Evolutionary conservation across 1,284 basidiomycete genomes (phyloP).

Genomic region (Gymnopus androsaceus): DNA sequence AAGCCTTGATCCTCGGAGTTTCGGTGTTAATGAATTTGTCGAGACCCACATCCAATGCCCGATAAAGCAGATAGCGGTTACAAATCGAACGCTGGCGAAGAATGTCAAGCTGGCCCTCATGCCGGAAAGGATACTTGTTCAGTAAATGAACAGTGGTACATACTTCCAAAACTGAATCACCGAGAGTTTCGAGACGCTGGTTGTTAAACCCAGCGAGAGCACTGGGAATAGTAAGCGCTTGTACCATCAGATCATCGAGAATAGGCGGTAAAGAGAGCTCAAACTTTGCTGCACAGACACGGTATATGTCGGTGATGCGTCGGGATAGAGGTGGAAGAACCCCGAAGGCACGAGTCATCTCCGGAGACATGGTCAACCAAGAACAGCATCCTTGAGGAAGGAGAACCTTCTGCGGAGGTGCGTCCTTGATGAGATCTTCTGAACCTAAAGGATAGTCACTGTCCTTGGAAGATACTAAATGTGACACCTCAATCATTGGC

Average conservation of each 20-base stretch:
- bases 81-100: constrained; percentile 65
- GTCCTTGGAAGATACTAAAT: constrained; percentile 42
- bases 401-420: constrained; percentile 31
- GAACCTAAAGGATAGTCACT: constrained; percentile 44
- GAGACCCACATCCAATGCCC: constrained; percentile 64
- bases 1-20: constrained; percentile 51
- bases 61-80: constrained; percentile 67
- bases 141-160: constrained; percentile 75
- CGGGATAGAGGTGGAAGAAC: constrained; percentile 68
- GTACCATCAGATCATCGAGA: constrained; percentile 55
- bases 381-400: constrained; percentile 57
- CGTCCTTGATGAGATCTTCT: constrained; percentile 20
- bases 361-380: constrained; percentile 49
- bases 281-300: constrained; percentile 50
- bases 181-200: constrained; percentile 81
- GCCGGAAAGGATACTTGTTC: constrained; percentile 70
- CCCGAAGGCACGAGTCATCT: constrained; percentile 51
- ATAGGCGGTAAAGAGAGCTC: constrained; percentile 64
- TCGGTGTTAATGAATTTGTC: constrained; percentile 68
- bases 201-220: constrained; percentile 69
- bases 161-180: constrained; percentile 80
- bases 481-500: constrained; percentile 56
- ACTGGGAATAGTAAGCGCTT: constrained; percentile 74
- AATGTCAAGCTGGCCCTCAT: constrained; percentile 77
- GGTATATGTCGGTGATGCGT: constrained; percentile 64